Conservation (phyloP, 2,329 filamentous ascomycete species). For the Pseudomassariella vexata region DNA sequence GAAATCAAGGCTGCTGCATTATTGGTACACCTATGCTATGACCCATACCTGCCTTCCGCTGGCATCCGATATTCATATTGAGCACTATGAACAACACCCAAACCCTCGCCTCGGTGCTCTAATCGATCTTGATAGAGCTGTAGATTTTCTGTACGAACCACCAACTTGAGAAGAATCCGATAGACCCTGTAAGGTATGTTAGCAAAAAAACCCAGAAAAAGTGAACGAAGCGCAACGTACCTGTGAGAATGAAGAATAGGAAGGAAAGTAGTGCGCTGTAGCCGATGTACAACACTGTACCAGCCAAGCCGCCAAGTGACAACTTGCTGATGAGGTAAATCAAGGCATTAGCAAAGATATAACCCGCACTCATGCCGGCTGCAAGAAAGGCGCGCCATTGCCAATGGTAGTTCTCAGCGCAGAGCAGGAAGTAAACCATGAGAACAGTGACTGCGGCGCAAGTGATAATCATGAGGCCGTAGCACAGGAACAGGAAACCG, state of each 20-base stretch:
- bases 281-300: constrained; percentile 85
- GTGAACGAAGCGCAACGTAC: constrained; percentile 52
- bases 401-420: constrained; percentile 97
- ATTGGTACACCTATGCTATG: too few relatives aligned
- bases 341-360: constrained; percentile 87
- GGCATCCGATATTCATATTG: too few relatives aligned
- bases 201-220: neutral
- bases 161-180: constrained; percentile 94
- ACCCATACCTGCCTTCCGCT: too few relatives aligned
- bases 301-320: constrained; percentile 76
- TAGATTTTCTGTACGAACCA: constrained; percentile 93
- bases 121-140: constrained; percentile 97
- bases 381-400: constrained; percentile 95
- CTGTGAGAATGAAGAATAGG: constrained; percentile 88
- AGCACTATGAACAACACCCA: too few relatives aligned
- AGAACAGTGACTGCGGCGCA: constrained; percentile 87
- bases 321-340: constrained; percentile 88
- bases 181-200: constrained; percentile 60
- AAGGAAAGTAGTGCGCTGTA: constrained; percentile 88
- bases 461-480: constrained; percentile 94
- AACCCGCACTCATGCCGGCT: constrained; percentile 82
- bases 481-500: constrained; percentile 96
- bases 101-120: too few relatives aligned
- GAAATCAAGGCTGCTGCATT: too few relatives aligned
- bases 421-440: constrained; percentile 94